Percentiles rank a stretch among this genome's conserved stretches.
These are phyloP conservation scores for Mallotus nudiflorus DNA, from an alignment of 345 rosid species.

Conservation along the genomic window DNA sequence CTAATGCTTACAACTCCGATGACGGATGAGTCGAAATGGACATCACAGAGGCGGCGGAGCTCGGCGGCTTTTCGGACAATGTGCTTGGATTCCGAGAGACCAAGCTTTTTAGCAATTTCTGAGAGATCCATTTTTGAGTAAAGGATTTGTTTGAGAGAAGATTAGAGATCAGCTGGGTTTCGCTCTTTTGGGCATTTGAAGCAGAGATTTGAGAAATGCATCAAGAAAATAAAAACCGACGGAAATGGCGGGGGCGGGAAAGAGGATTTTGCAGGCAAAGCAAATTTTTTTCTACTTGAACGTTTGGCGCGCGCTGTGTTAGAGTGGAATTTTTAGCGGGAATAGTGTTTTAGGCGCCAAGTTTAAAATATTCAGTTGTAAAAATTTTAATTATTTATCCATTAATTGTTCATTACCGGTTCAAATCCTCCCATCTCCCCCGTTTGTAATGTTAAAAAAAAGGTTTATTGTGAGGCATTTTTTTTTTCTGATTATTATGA, in stretches of 20 bases:
- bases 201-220: neutral
- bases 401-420: too few relatives aligned
- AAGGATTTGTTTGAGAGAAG: neutral
- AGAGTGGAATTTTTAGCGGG: neutral
- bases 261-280: neutral
- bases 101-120: slow-evolving; percentile 71
- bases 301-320: slow-evolving; percentile 6
- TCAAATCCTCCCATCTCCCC: too few relatives aligned
- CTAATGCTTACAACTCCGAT: slow-evolving; percentile 72
- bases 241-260: slow-evolving; percentile 16
- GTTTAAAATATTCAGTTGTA: neutral
- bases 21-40: slow-evolving; percentile 84
- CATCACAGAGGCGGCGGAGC: slow-evolving; percentile 93
- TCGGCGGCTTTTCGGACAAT: slow-evolving; percentile 87
- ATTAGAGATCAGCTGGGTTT: too few relatives aligned
- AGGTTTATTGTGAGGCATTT: too few relatives aligned
- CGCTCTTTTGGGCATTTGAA: neutral
- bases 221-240: neutral
- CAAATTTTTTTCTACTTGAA: neutral
- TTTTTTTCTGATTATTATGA: too few relatives aligned
- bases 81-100: slow-evolving; percentile 58
- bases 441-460: too few relatives aligned
- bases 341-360: slow-evolving; percentile 5
- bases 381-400: too few relatives aligned
- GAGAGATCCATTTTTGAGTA: slow-evolving; percentile 58